Percentiles rank a stretch among this genome's conserved stretches.
Evolutionary conservation across 805 yeast species (phyloP).

Genomic region (Metschnikowia rubicola): DNA sequence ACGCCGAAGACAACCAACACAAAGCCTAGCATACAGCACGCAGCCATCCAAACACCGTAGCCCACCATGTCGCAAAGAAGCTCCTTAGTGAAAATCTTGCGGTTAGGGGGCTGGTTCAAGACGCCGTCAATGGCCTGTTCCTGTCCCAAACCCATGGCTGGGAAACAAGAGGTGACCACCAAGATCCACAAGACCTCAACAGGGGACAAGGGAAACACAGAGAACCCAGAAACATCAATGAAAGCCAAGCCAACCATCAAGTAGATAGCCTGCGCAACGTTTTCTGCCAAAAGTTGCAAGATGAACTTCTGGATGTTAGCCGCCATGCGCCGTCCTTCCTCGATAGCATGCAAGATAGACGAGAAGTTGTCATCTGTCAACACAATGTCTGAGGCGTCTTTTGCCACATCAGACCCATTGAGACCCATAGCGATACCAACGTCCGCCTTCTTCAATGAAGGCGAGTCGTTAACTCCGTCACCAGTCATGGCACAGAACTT

Average conservation of each 20-base stretch:
- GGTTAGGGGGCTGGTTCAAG: conserved; percentile 36
- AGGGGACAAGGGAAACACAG: conserved; percentile 75
- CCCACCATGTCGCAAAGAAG: conserved; percentile 40
- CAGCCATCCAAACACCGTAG: conserved; percentile 43
- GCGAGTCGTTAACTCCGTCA: conserved; percentile 30
- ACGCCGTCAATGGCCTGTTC: conserved; percentile 39
- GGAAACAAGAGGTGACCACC: conserved; percentile 22
- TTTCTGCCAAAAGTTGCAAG: conserved; percentile 22
- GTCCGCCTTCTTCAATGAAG: conserved; percentile 26
- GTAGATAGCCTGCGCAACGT: conserved; percentile 53
- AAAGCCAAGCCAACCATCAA: conserved; percentile 73
- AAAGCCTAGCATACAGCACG: conserved; percentile 35
- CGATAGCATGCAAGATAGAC: conserved; percentile 26
- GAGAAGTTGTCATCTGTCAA: conserved; percentile 28
- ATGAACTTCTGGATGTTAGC: conserved; percentile 21
- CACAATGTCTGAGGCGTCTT: conserved; percentile 27
- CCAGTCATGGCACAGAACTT: conserved; percentile 74
- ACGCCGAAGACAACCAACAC: conserved; percentile 35
- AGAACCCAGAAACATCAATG: conserved; percentile 55
- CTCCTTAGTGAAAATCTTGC: conserved; percentile 38
- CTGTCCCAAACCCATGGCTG: conserved; percentile 28
- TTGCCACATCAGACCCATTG: conserved; percentile 29
- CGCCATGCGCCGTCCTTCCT: conserved; percentile 25
- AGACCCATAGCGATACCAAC: conserved; percentile 31
- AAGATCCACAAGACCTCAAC: conserved; percentile 22